Evolutionary conservation across 352 stramenopile genomes (phyloP), one percentile per base, ranked within the genome.

Genomic region (Peronospora farinosa): DNA sequence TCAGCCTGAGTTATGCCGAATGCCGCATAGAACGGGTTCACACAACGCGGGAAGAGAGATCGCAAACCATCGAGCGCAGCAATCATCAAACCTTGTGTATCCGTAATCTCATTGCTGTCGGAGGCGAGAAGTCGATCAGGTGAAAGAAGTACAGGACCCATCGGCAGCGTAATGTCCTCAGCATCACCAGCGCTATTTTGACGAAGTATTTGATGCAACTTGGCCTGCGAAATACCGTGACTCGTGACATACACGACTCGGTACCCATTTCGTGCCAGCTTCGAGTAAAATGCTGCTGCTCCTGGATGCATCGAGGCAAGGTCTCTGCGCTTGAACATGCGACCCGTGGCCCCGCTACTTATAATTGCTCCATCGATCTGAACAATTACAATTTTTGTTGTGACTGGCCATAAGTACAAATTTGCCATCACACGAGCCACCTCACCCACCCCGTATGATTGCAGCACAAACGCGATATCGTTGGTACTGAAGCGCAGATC

Each of bases 291-390:
- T 15, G 80, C 71, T 7, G 83, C 55, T n/a, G 83, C 83, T 13
- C 81, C 82, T 8, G 69, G 53, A 40, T 94, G 78, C 17, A 78
- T 66, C 2, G 57, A 61, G n/a, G 56, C 43, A 0, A 46, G 36
- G 30, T 84, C 70, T 37, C 47, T 57, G 15, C 62, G 62, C 37
- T 72, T 74, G 39, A 78, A 75, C 54, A 84, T 82, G 17, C 60
- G 67, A 28, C 78, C 58, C 0, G 58, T 69, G 2, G 65, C 67
- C 5, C 65, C 62, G 8, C 50, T 57, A 21, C 68, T 70, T 0
- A 73, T 75, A 56, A 93, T 84, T 0, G 82, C 82, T 16, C 81
- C 79, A 54, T 95, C 85, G 30, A 94, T 74, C 35, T 95, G 81
- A 5, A 70, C 78, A 33, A 94, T 79, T 2, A 95, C 77, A 36